Conservation (phyloP, 2,329 filamentous ascomycete genomes). For the Fulvia fulva region DNA sequence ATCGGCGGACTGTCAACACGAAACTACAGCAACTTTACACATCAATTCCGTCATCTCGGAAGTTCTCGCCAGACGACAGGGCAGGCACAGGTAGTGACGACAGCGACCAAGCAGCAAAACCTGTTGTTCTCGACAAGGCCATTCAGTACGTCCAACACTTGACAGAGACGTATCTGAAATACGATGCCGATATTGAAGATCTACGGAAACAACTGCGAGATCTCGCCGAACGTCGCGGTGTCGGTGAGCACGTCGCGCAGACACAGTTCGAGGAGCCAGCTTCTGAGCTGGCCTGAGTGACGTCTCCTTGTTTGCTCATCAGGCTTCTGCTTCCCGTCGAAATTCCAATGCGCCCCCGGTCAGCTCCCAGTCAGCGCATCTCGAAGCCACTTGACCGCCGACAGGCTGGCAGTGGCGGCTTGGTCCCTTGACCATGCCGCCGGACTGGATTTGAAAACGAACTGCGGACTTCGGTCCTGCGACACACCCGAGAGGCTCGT, state of each 20-base stretch:
- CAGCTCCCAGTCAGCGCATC: too few species aligned
- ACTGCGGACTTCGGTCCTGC: too few species aligned
- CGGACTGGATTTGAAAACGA: too few species aligned
- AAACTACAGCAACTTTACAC: conserved; percentile 19
- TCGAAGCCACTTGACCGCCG: too few species aligned
- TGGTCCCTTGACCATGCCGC: too few species aligned
- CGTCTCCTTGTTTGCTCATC: too few species aligned
- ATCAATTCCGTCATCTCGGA: conserved; percentile 14
- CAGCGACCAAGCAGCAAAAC: conserved; percentile 15
- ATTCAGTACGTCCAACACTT: conserved; percentile 19
- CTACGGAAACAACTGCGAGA: conserved; percentile 14
- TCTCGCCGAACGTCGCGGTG: not conserved
- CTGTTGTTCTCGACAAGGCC: conserved; percentile 18
- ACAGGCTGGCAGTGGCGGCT: too few species aligned
- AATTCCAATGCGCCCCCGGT: too few species aligned
- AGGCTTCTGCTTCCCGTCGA: too few species aligned
- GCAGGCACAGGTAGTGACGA: conserved; percentile 2
- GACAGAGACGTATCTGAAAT: conserved; percentile 17
- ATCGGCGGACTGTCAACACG: conserved; percentile 17
- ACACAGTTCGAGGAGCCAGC: not conserved
- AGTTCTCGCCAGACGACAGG: conserved; percentile 5
- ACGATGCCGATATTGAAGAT: conserved; percentile 16
- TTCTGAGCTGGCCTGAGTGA: too few species aligned
- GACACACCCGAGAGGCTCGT: too few species aligned
- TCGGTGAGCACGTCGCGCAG: not conserved